Evolutionary conservation across 2,329 filamentous ascomycete species (phyloP), one percentile per base, ranked within the genome.

Genomic region (Phoma sp.): DNA sequence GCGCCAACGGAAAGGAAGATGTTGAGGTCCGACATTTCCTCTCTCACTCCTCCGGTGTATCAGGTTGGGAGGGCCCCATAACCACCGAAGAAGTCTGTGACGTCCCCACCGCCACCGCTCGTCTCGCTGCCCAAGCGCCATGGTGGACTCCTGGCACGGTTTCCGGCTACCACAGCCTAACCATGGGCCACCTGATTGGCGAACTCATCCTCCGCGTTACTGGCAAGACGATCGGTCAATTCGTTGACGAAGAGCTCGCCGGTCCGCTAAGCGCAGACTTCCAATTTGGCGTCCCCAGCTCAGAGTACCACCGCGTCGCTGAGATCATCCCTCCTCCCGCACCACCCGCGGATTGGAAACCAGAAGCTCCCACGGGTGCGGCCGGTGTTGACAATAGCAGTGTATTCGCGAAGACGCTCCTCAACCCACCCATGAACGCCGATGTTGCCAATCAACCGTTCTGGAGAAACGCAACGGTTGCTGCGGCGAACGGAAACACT

Each of bases 181-280:
- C 53, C 29, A 57, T 62, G 51, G 59, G 61, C 21, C 53, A 59
- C 20, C 59, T 65, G 4, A n/a, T 64, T 14, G 43, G 36, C 32
- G 57, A 36, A 6, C 49, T 65, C 12, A 28, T 57, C 7, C 42
- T 32, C 2, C 56, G 57, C 21, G 47, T 61, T 1, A 58, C 57
- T 1, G 46, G 52, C 1, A 48, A 58, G 9, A 15, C 56, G 0
- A 20, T 65, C 5, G 10, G 32, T 1, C 32, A 59, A 4, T 62
- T 62, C 18, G 49, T 65, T 3, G 4, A 20, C 5, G 79, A 92
- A 96, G 66, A 96, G 78, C 63, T 87, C 84, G 74, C 85, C 88
- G 21, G 87, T 80, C 74, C 87, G 87, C 28, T 69, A 61, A 52
- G 47, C 66, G 61, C 67, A 2, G 62, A 62, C 30, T 62, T 60